These are phyloP conservation scores for Ustilago curta DNA, from an alignment of 1,284 basidiomycete species.

Conservation along the genomic window DNA sequence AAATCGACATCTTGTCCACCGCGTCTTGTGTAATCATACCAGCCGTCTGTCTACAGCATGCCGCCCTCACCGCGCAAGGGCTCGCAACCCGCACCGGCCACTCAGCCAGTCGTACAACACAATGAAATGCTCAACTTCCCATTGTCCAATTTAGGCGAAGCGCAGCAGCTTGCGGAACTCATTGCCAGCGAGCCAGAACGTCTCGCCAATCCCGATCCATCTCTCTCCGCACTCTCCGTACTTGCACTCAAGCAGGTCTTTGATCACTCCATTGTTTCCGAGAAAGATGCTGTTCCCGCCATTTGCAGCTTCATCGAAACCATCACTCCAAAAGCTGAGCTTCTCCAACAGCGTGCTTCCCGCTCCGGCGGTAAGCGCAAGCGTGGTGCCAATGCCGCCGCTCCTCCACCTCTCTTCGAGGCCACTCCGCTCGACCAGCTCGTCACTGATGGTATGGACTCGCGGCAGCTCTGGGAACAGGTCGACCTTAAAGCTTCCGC, in stretches of 20 bases:
- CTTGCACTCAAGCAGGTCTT: conserved; percentile 49
- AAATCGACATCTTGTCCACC: neutral
- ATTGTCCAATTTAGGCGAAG: conserved; percentile 30
- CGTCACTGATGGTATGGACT: conserved; percentile 83
- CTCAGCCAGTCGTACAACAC: neutral
- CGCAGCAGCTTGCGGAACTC: conserved; percentile 43
- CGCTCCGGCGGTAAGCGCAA: conserved; percentile 53
- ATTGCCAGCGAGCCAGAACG: conserved; percentile 43
- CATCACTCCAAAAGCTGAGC: conserved; percentile 72
- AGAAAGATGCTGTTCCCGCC: conserved; percentile 76
- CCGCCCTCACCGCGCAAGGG: conserved; percentile 27
- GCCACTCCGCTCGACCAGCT: conserved; percentile 82
- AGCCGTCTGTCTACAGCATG: conserved; percentile 14
- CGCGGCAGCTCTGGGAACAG: conserved; percentile 90
- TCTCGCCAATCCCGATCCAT: conserved; percentile 32
- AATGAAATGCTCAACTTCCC: neutral
- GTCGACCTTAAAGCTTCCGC: conserved; percentile 60
- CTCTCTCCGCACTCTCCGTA: conserved; percentile 28
- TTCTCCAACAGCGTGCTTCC: conserved; percentile 27
- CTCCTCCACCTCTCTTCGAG: conserved; percentile 71
- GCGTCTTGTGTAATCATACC: neutral
- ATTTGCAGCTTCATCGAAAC: conserved; percentile 79
- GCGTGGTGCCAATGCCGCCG: conserved; percentile 47
- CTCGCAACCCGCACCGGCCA: conserved; percentile 6
- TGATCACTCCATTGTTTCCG: conserved; percentile 71